phyloP scores from a whole-genome alignment of 2,329 filamentous ascomycete species.

The Ophiostoma sp. region DNA sequence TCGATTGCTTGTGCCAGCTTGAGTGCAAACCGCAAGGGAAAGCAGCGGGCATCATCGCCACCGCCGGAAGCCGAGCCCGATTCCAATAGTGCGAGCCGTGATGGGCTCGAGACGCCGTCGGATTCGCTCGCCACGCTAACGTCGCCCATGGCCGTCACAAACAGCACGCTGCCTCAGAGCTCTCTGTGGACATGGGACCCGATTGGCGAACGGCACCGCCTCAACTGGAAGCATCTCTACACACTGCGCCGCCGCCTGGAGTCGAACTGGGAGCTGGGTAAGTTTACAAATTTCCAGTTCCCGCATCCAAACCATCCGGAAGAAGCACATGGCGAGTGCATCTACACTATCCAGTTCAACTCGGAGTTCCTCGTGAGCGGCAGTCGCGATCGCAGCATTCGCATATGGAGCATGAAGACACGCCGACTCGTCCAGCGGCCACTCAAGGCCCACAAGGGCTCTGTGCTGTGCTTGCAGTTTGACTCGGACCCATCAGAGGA shows the following conservation, averaged over 20 bases:
- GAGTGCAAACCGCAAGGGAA: conserved; percentile 31
- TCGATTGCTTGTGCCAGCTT: background rate
- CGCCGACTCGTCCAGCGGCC: conserved; percentile 70
- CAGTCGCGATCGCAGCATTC: conserved; percentile 79
- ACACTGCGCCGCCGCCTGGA: conserved; percentile 80
- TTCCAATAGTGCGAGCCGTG: background rate
- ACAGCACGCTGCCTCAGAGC: background rate
- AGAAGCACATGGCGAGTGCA: conserved; percentile 85
- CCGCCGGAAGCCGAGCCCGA: background rate
- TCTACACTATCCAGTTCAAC: conserved; percentile 90
- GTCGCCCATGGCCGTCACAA: conserved; percentile 17
- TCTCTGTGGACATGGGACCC: conserved; percentile 49
- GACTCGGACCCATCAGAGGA: conserved; percentile 84
- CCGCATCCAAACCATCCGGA: conserved; percentile 74
- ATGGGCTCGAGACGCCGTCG: background rate
- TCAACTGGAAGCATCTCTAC: conserved; percentile 94
- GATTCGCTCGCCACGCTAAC: background rate
- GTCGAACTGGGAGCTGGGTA: conserved; percentile 82
- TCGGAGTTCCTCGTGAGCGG: conserved; percentile 85
- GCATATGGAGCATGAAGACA: conserved; percentile 84
- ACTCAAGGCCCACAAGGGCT: conserved; percentile 71
- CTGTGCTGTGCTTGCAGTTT: conserved; percentile 91
- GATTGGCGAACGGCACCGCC: conserved; percentile 48
- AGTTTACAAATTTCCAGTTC: conserved; percentile 80
- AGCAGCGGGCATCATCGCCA: conserved; percentile 34